Percentiles rank a stretch among this genome's conserved stretches.
phyloP scores from a whole-genome alignment of 352 stramenopile genomes.

The Lagenidium giganteum region DNA sequence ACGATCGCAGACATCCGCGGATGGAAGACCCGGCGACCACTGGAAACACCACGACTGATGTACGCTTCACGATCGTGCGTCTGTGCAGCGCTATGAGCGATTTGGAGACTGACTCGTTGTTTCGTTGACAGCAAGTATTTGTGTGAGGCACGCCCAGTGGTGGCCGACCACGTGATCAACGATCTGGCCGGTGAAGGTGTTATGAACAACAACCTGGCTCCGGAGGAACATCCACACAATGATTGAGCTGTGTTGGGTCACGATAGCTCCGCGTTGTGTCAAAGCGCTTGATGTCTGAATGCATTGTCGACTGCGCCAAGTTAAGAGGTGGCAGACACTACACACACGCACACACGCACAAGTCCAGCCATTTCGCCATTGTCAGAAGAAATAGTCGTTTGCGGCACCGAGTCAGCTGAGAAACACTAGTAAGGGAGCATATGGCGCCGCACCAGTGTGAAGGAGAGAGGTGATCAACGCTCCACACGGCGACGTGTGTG shows the following conservation, averaged over 20 bases:
- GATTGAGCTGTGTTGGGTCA: too few relatives aligned
- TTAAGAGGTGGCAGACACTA: too few relatives aligned
- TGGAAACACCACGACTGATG: conserved; percentile 90
- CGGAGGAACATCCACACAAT: conserved; percentile 39
- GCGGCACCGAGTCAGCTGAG: too few relatives aligned
- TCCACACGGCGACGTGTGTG: too few relatives aligned
- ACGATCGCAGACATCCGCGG: conserved; percentile 94
- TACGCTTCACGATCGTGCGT: conserved; percentile 35
- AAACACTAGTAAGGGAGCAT: too few relatives aligned
- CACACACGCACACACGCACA: too few relatives aligned
- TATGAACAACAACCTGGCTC: conserved; percentile 29
- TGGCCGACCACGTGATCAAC: conserved; percentile 56
- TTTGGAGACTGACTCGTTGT: conserved; percentile 2
- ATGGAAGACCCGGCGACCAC: conserved; percentile 89
- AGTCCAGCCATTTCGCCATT: too few relatives aligned
- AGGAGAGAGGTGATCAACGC: too few relatives aligned
- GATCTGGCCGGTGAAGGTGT: conserved; percentile 27
- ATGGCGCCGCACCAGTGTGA: too few relatives aligned
- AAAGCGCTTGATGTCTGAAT: too few relatives aligned
- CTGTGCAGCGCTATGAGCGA: background rate
- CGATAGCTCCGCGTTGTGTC: too few relatives aligned
- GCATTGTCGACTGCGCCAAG: conserved; percentile 3
- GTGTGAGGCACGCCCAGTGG: conserved; percentile 44
- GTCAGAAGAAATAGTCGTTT: too few relatives aligned
- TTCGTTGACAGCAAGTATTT: conserved; percentile 41